These are phyloP conservation scores for Suillus variegatus DNA, from an alignment of 768 basidiomycete genomes.

Conservation along the genomic window DNA sequence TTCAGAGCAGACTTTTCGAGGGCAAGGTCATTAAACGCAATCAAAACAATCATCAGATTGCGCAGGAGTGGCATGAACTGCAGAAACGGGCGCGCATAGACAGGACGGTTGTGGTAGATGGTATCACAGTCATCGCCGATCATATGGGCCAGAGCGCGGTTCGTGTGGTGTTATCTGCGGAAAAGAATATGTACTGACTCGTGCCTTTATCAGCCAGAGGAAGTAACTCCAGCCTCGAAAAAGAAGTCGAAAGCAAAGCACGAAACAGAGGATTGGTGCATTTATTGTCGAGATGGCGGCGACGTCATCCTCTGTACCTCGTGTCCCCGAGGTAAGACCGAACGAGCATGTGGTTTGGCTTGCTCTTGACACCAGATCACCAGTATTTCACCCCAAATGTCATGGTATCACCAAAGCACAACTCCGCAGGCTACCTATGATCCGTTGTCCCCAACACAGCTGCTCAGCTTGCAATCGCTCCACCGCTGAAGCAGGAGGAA, in stretches of 20 bases:
- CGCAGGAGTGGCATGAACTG: constrained; percentile 45
- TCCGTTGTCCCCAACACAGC: constrained; percentile 51
- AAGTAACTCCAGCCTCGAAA: constrained; percentile 19
- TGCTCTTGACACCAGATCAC: not conserved
- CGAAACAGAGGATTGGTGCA: constrained; percentile 61
- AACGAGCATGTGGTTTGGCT: constrained; percentile 2
- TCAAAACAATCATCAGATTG: constrained; percentile 44
- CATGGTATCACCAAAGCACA: constrained; percentile 39
- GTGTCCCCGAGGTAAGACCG: constrained; percentile 55
- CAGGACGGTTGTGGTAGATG: constrained; percentile 41
- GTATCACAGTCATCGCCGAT: constrained; percentile 34
- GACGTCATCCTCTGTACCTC: constrained; percentile 45
- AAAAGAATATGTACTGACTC: not conserved
- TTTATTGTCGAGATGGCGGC: constrained; percentile 60
- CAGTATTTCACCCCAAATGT: constrained; percentile 59
- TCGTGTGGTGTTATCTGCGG: constrained; percentile 12
- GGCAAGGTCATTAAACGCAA: constrained; percentile 41
- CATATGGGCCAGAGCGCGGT: constrained; percentile 30
- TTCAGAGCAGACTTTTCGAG: constrained; percentile 60
- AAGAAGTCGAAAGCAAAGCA: constrained; percentile 39
- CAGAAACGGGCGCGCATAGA: constrained; percentile 46
- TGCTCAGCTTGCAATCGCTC: constrained; percentile 47
- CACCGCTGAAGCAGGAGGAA: constrained; percentile 51
- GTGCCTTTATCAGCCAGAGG: constrained; percentile 16
- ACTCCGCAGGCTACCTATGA: constrained; percentile 23